A percentile compares a stretch with the other conserved stretches of the same genome.
phyloP scores from a whole-genome alignment of 2,329 filamentous ascomycete species.

The Penicillium sclerotigenum region DNA sequence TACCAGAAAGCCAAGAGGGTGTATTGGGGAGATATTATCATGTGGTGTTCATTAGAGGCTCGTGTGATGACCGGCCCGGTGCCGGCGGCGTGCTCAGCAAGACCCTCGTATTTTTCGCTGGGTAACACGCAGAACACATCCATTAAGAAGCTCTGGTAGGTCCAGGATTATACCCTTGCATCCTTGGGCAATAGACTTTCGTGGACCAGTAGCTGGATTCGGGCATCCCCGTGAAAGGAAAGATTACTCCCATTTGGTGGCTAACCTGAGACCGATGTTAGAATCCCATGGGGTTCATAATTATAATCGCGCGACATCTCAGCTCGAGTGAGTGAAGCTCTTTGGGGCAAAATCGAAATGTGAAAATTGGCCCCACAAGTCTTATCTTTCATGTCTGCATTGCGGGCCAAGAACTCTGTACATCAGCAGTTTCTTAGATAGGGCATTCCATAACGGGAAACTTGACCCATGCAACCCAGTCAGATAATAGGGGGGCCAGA shows the following conservation, averaged over 20 bases:
- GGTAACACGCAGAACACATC: neutral
- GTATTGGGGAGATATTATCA: neutral
- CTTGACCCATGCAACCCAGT: neutral
- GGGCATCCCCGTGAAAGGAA: neutral
- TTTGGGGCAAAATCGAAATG: neutral
- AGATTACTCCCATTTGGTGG: neutral
- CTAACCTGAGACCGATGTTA: neutral
- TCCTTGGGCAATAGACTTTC: neutral
- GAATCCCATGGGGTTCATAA: neutral
- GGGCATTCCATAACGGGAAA: neutral
- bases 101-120: neutral
- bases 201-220: neutral
- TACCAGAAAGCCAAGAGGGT: neutral
- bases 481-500: neutral
- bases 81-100: neutral
- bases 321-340: neutral
- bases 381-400: neutral
- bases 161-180: neutral
- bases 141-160: neutral
- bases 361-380: neutral
- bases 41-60: slow-evolving; percentile 1
- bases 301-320: neutral
- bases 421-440: neutral
- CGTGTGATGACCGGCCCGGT: neutral
- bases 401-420: neutral